These are phyloP conservation scores for Trypanosoma mega DNA, from an alignment of 208 protist species.

Conservation along the genomic window DNA sequence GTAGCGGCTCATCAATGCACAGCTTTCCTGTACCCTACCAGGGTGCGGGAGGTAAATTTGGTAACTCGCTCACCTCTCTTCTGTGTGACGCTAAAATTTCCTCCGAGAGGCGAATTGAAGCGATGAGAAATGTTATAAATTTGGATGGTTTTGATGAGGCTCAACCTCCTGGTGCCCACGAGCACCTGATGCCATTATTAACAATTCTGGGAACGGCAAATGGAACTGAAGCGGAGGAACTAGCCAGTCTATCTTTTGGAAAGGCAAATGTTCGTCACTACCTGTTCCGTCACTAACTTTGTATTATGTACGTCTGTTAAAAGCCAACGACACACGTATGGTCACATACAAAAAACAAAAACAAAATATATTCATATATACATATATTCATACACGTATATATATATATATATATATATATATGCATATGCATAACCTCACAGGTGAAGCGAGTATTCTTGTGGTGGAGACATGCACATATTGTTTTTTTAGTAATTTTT, in stretches of 20 bases:
- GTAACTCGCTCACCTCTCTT: slow-evolving; percentile 45
- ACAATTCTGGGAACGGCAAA: slow-evolving; percentile 52
- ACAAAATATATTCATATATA: background rate
- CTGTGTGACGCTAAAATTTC: slow-evolving; percentile 12
- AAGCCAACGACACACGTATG: too few species aligned
- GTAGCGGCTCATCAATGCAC: slow-evolving; percentile 81
- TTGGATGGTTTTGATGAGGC: slow-evolving; percentile 67
- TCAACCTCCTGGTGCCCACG: slow-evolving; percentile 46
- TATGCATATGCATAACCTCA: background rate
- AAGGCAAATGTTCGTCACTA: slow-evolving; percentile 47
- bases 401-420: slow-evolving; percentile 3
- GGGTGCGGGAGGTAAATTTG: slow-evolving; percentile 45
- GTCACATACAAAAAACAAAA: background rate
- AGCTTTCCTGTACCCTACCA: slow-evolving; percentile 46
- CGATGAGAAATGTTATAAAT: slow-evolving; percentile 31
- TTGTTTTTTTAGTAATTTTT: too few species aligned
- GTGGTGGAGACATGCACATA: too few species aligned
- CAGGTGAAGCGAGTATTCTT: background rate
- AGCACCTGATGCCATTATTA: slow-evolving; percentile 88
- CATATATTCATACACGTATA: background rate
- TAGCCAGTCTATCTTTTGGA: slow-evolving; percentile 34
- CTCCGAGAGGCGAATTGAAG: slow-evolving; percentile 29
- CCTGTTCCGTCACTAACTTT: slow-evolving; percentile 36
- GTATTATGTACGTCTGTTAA: too few species aligned
- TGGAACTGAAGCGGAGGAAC: slow-evolving; percentile 35